These are phyloP conservation scores for Asterionellopsis glacialis DNA, from an alignment of 108 stramenopile species.

Conservation along the genomic window DNA sequence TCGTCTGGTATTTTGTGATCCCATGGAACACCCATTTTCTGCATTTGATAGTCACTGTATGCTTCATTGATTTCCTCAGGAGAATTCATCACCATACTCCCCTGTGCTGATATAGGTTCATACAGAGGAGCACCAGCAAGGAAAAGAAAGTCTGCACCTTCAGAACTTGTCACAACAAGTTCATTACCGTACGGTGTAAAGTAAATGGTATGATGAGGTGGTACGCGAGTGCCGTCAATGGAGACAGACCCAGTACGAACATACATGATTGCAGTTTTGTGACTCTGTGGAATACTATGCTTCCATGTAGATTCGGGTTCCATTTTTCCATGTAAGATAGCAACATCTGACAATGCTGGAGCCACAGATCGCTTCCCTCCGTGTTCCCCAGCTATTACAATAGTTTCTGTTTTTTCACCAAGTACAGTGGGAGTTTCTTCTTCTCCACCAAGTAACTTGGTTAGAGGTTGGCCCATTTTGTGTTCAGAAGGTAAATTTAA, in stretches of 20 bases:
- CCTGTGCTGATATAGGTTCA: conserved; percentile 66
- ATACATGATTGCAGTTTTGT: conserved; percentile 66
- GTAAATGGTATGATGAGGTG: conserved; percentile 51
- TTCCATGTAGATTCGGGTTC: conserved; percentile 38
- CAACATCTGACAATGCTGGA: conserved; percentile 40
- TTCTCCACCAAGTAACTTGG: conserved; percentile 33
- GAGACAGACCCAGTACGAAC: conserved; percentile 48
- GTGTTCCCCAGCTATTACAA: conserved; percentile 48
- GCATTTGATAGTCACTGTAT: conserved; percentile 65
- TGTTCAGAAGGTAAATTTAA: conserved; percentile 54
- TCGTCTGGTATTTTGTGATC: conserved; percentile 51
- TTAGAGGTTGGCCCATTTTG: conserved; percentile 50
- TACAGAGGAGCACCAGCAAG: conserved; percentile 53
- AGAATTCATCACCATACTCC: conserved; percentile 79
- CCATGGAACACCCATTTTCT: conserved; percentile 72
- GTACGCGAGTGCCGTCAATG: conserved; percentile 15
- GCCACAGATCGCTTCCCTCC: conserved; percentile 28
- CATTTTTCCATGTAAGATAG: conserved; percentile 60
- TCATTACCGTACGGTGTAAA: conserved; percentile 30
- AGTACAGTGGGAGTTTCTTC: conserved; percentile 6
- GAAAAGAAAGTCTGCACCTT: conserved; percentile 56
- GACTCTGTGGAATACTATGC: conserved; percentile 31
- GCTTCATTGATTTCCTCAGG: conserved; percentile 54
- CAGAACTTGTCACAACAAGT: conserved; percentile 17
- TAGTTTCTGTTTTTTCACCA: conserved; percentile 24